A percentile compares a stretch with the other conserved stretches of the same genome.
phyloP scores from a whole-genome alignment of 345 rosid species.

The Gossypium thurberi region DNA sequence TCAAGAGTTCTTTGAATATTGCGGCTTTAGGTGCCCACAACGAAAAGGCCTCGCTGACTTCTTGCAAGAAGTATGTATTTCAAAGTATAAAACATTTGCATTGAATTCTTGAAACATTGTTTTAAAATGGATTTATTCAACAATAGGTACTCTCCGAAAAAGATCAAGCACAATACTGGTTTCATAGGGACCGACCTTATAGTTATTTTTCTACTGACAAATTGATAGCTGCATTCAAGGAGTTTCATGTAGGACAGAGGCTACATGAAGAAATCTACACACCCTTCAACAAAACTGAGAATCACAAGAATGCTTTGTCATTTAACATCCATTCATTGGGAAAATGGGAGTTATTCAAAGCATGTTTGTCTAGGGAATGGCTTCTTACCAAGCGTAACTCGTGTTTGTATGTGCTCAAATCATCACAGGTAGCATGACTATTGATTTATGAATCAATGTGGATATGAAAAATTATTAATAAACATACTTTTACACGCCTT shows the following conservation, averaged over 20 bases:
- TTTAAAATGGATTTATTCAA: not conserved
- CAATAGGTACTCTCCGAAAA: conserved; percentile 49
- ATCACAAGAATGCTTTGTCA: conserved; percentile 34
- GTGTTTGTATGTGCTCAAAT: conserved; percentile 30
- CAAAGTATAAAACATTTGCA: not conserved
- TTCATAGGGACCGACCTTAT: conserved; percentile 23
- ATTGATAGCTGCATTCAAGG: conserved; percentile 32
- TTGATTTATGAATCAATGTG: not conserved
- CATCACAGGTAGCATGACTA: conserved; percentile 26
- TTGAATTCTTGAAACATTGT: not conserved
- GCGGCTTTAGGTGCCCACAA: conserved; percentile 63
- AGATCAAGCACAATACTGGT: conserved; percentile 67
- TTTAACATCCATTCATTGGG: conserved; percentile 34
- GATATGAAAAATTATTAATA: not conserved
- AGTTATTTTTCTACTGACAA: conserved; percentile 36
- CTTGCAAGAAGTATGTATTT: conserved; percentile 48
- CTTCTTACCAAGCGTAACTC: conserved; percentile 45
- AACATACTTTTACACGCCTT: not conserved
- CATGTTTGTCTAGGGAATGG: conserved; percentile 54
- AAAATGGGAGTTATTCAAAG: conserved; percentile 55
- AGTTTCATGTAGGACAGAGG: conserved; percentile 30
- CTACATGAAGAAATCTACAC: conserved; percentile 32
- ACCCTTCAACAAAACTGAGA: conserved; percentile 30
- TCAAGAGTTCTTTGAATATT: conserved; percentile 51
- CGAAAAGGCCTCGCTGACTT: conserved; percentile 68